Evolutionary conservation across 2,329 filamentous ascomycete species (phyloP).

Genomic region (Coniochaeta ligniaria): DNA sequence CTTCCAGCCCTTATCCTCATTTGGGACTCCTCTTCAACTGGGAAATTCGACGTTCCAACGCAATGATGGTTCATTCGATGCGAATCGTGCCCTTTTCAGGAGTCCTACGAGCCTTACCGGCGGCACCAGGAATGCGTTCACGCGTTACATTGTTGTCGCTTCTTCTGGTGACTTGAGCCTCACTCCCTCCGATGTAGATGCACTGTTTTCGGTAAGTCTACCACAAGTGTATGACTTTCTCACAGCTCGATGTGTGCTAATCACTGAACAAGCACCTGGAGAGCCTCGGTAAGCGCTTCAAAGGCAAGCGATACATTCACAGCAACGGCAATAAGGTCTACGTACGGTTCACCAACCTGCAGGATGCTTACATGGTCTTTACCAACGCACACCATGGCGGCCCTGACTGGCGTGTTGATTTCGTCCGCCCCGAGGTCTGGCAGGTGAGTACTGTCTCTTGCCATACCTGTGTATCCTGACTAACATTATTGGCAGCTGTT

Average conservation of each 20-base stretch:
- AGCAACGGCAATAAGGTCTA: slow-evolving; percentile 35
- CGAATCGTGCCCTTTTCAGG: not conserved
- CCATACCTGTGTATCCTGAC: not conserved
- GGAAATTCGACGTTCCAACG: slow-evolving; percentile 4
- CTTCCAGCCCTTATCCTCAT: slow-evolving; percentile 45
- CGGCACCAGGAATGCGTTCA: slow-evolving; percentile 10
- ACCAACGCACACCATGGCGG: slow-evolving; percentile 35
- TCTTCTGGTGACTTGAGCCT: slow-evolving; percentile 18
- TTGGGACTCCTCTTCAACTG: slow-evolving; percentile 12
- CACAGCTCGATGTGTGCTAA: not conserved
- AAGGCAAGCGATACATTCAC: slow-evolving; percentile 30
- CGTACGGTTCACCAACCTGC: slow-evolving; percentile 52
- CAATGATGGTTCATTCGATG: not conserved
- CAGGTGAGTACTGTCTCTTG: slow-evolving; percentile 19
- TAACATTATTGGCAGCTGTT: slow-evolving; percentile 16
- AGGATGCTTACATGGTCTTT: slow-evolving; percentile 47
- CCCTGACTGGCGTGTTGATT: slow-evolving; percentile 38
- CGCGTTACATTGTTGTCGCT: slow-evolving; percentile 36
- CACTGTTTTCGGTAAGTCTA: slow-evolving; percentile 35
- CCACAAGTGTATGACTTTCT: not conserved
- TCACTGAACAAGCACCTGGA: slow-evolving; percentile 29
- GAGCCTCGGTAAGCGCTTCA: slow-evolving; percentile 22
- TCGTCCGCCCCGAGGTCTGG: slow-evolving; percentile 37
- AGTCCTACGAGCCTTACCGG: not conserved
- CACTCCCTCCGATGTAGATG: slow-evolving; percentile 29